Conservation (phyloP, 2,329 filamentous ascomycete genomes). For the Exophiala oligosperma region DNA sequence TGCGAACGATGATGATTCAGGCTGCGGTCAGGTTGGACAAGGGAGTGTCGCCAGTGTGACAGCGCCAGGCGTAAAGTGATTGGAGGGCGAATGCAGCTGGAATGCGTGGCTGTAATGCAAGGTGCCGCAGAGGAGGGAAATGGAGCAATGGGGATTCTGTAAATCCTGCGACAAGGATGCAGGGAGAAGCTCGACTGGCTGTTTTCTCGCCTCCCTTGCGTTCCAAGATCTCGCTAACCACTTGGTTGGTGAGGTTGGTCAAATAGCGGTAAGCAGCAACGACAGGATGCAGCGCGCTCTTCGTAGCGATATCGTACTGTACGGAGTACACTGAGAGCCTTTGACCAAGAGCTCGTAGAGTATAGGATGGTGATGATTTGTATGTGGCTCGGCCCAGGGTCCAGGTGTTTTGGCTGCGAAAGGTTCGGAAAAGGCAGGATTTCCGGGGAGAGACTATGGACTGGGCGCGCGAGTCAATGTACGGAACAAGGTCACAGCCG, state of each 20-base stretch:
- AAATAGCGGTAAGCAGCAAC: conserved; percentile 28
- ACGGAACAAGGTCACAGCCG: too few species aligned
- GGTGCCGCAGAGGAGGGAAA: conserved; percentile 23
- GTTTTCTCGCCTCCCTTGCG: conserved; percentile 25
- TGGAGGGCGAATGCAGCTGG: conserved; percentile 21
- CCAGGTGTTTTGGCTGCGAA: neutral
- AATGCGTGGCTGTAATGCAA: conserved; percentile 31
- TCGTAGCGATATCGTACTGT: neutral
- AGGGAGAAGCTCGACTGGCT: conserved; percentile 13
- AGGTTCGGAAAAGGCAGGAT: neutral
- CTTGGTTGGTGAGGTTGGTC: conserved; percentile 17
- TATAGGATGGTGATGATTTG: neutral
- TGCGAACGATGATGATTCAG: conserved; percentile 25
- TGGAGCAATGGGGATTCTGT: conserved; percentile 24
- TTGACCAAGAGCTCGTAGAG: neutral
- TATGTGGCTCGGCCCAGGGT: neutral
- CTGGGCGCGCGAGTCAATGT: too few species aligned
- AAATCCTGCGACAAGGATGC: conserved; percentile 16
- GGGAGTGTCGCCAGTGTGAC: conserved; percentile 10
- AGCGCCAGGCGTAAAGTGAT: conserved; percentile 16
- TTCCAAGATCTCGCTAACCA: conserved; percentile 21
- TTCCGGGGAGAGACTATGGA: too few species aligned
- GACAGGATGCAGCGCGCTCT: neutral
- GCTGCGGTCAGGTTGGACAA: conserved; percentile 23
- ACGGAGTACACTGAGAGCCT: neutral